Conservation (phyloP, 1,284 basidiomycete genomes). For the Amylostereum chailletii region DNA sequence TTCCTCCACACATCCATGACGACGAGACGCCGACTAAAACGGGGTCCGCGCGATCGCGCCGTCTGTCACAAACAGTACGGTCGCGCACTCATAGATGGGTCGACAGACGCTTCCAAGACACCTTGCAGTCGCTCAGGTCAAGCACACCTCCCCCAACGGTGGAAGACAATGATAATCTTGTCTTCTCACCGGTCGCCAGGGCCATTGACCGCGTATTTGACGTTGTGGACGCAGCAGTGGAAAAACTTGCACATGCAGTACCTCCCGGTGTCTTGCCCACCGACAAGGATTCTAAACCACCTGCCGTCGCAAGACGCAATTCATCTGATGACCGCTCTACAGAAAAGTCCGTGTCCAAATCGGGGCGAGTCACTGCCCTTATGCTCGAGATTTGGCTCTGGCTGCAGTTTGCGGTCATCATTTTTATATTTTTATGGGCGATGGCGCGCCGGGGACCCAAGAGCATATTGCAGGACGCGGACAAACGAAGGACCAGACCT, state of each 20-base stretch:
- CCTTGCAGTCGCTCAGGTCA: slow-evolving; percentile 10
- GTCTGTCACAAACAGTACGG: slow-evolving; percentile 46
- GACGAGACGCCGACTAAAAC: slow-evolving; percentile 13
- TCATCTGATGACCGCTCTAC: slow-evolving; percentile 3
- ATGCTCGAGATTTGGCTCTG: slow-evolving; percentile 71
- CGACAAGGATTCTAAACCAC: too few species aligned
- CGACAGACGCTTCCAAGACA: slow-evolving; percentile 36
- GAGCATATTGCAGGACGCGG: slow-evolving; percentile 49
- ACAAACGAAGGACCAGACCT: not conserved
- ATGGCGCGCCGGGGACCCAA: slow-evolving; percentile 71
- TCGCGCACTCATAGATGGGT: slow-evolving; percentile 46
- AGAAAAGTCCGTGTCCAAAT: slow-evolving; percentile 13
- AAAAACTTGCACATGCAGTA: not conserved
- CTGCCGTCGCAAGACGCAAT: slow-evolving; percentile 1
- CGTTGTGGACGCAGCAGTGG: slow-evolving; percentile 14
- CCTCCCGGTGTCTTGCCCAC: too few species aligned
- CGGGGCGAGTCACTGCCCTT: slow-evolving; percentile 34
- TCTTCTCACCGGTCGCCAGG: not conserved
- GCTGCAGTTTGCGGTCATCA: slow-evolving; percentile 67
- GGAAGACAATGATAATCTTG: not conserved
- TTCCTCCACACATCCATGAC: slow-evolving; percentile 2
- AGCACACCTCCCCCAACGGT: not conserved
- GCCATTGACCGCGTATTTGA: slow-evolving; percentile 9
- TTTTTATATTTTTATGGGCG: slow-evolving; percentile 67
- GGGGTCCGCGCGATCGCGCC: slow-evolving; percentile 22